phyloP scores from a whole-genome alignment of 108 stramenopile species.

The Cyclostephanos invisitatus region DNA sequence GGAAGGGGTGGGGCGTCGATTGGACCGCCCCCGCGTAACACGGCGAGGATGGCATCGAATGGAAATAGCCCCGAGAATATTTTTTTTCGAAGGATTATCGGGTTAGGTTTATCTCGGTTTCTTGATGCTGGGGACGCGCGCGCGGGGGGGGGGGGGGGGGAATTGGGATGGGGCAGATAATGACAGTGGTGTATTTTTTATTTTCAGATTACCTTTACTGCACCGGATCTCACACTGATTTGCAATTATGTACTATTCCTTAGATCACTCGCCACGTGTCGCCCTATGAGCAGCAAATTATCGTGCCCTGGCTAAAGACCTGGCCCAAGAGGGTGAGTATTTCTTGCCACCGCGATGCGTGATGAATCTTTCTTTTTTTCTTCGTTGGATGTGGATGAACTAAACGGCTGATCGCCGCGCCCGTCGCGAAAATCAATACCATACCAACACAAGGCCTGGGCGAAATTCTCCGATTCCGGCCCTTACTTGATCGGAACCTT shows the following conservation, averaged over 20 bases:
- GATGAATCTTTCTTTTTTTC: constrained; percentile 12
- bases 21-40: no score
- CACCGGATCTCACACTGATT: not conserved
- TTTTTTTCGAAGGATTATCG: no score
- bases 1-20: no score
- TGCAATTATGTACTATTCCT: constrained; percentile 4
- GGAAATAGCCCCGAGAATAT: no score
- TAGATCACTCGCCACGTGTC: constrained; percentile 80
- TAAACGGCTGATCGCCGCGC: not conserved
- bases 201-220: not conserved
- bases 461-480: constrained; percentile 54
- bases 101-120: no score
- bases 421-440: not conserved
- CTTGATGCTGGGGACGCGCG: no score
- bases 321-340: constrained; percentile 67
- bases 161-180: not conserved
- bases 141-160: not conserved
- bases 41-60: no score
- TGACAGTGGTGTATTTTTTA: not conserved
- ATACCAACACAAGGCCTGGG: constrained; percentile 34
- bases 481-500: constrained; percentile 41
- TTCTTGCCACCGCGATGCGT: not conserved
- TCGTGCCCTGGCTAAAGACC: constrained; percentile 77
- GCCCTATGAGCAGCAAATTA: constrained; percentile 73
- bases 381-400: not conserved